Evolutionary conservation across 768 basidiomycete genomes (phyloP).

Genomic region (Leccinum broughii): DNA sequence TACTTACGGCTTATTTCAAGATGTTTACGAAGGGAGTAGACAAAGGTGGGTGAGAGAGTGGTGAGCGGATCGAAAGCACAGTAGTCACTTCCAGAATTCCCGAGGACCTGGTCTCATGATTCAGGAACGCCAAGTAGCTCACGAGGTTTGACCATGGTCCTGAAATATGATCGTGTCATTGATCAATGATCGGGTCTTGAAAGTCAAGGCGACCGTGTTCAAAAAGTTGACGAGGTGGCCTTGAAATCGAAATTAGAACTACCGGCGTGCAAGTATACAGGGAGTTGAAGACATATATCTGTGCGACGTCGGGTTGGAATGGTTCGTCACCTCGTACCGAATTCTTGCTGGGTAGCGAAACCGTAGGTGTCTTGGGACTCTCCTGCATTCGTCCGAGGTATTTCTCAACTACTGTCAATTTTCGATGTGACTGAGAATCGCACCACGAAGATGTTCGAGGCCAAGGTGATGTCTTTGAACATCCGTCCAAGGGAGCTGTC

Average conservation of each 20-base stretch:
- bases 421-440: neutral
- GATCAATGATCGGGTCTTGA: neutral
- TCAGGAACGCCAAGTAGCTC: neutral
- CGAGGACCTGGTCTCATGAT: slow-evolving; percentile 7
- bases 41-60: slow-evolving; percentile 9
- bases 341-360: too few relatives aligned
- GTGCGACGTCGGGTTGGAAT: neutral
- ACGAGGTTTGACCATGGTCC: neutral
- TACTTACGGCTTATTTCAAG: neutral
- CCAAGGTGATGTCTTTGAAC: neutral
- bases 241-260: neutral
- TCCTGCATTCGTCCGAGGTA: too few relatives aligned
- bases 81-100: slow-evolving; percentile 8
- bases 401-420: neutral
- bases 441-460: neutral
- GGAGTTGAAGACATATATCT: slow-evolving; percentile 8
- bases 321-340: neutral
- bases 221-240: neutral
- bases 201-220: neutral
- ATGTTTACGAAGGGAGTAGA: neutral
- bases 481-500: too few relatives aligned
- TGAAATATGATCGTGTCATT: neutral
- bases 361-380: too few relatives aligned
- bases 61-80: slow-evolving; percentile 18
- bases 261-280: too few relatives aligned